These are phyloP conservation scores for Talaromyces stipitatus DNA, from an alignment of 495 filamentous ascomycete species.

Conservation along the genomic window DNA sequence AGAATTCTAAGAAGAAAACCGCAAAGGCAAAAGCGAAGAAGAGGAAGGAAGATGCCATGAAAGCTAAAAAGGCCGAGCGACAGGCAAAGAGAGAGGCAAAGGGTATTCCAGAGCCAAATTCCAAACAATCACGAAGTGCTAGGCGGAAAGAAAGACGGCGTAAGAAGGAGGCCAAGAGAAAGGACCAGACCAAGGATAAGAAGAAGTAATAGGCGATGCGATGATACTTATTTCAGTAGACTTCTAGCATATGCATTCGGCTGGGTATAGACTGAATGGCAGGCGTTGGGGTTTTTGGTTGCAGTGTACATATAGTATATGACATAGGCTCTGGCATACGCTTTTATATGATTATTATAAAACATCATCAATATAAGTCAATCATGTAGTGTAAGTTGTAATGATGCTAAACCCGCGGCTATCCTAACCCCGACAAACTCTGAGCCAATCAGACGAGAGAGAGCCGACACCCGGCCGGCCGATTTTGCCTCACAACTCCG, in stretches of 20 bases:
- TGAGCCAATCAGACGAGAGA: neutral
- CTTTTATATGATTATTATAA: neutral
- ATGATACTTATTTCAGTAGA: neutral
- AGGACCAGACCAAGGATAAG: constrained; percentile 17
- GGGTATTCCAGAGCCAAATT: neutral
- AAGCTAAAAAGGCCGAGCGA: constrained; percentile 3
- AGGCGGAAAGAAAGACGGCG: constrained; percentile 28
- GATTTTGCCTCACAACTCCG: constrained; percentile 4
- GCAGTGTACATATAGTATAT: neutral
- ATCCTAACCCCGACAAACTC: neutral
- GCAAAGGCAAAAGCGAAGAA: constrained; percentile 22
- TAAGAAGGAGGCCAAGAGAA: constrained; percentile 26
- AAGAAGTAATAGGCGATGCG: neutral
- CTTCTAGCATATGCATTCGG: neutral
- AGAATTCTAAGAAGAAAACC: constrained; percentile 14
- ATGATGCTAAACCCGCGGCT: neutral
- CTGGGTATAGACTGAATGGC: neutral
- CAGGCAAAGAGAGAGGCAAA: constrained; percentile 1
- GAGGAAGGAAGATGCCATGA: constrained; percentile 5
- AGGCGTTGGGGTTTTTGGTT: neutral
- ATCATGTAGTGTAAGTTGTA: too few relatives aligned
- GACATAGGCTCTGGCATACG: neutral
- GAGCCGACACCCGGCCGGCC: neutral
- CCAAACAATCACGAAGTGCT: constrained; percentile 15
- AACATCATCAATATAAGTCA: neutral